phyloP scores from a whole-genome alignment of 805 yeast genomes.

The Hanseniaspora occidentalis region DNA sequence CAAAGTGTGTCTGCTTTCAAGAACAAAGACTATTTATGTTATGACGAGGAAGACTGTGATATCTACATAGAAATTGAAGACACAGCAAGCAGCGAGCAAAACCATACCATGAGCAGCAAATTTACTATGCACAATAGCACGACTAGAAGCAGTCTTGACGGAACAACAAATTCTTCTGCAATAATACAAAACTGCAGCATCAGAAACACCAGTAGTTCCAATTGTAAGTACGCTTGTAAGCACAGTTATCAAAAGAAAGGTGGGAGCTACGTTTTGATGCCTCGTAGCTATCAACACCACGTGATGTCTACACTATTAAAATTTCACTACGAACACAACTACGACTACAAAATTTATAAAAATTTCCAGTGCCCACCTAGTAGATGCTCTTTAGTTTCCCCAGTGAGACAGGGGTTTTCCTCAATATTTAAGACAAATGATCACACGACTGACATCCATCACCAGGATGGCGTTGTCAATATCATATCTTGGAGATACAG shows the following conservation, averaged over 20 bases:
- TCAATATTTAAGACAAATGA: slow-evolving; percentile 3
- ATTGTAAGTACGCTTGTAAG: slow-evolving; percentile 5
- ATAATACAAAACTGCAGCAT: not conserved
- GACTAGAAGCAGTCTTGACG: too few species aligned
- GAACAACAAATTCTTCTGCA: too few species aligned
- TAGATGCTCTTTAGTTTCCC: slow-evolving; percentile 1
- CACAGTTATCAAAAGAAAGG: slow-evolving; percentile 2
- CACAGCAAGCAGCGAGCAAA: too few species aligned
- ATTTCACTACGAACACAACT: slow-evolving; percentile 2
- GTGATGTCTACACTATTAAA: slow-evolving; percentile 10
- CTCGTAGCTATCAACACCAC: slow-evolving; percentile 15
- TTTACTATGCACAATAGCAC: too few species aligned
- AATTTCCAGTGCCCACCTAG: slow-evolving; percentile 12
- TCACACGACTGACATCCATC: too few species aligned
- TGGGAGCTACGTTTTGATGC: slow-evolving; percentile 5
- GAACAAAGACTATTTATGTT: too few species aligned
- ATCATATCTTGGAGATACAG: slow-evolving; percentile 8
- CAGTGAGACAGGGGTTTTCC: not conserved
- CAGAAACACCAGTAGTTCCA: not conserved
- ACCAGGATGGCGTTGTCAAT: too few species aligned
- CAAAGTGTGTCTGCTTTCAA: too few species aligned
- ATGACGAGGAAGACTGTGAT: too few species aligned
- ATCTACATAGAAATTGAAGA: too few species aligned
- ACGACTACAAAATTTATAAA: slow-evolving; percentile 10
- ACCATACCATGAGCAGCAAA: too few species aligned